Evolutionary conservation across 352 stramenopile genomes (phyloP).

Genomic region (Pythium periplocum): DNA sequence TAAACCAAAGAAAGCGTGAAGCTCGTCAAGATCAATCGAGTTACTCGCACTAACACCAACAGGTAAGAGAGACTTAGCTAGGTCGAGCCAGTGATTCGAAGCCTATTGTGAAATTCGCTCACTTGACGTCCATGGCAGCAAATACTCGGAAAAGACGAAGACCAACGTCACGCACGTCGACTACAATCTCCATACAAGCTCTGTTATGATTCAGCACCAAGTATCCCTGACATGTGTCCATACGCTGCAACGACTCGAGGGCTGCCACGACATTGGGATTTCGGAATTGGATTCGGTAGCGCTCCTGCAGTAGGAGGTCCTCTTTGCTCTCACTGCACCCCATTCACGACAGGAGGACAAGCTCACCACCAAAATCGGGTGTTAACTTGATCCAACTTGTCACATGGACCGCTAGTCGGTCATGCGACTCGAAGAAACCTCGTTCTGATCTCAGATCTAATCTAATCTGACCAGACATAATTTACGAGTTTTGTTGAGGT

Average conservation of each 20-base stretch:
- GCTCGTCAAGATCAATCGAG: conserved; percentile 49
- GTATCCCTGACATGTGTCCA: conserved; percentile 12
- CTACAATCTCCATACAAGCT: conserved; percentile 8
- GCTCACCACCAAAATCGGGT: too few relatives aligned
- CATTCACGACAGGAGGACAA: conserved; percentile 12
- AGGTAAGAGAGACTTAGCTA: too few relatives aligned
- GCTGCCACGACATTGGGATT: conserved; percentile 26
- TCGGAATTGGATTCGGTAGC: conserved; percentile 32
- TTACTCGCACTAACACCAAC: conserved; percentile 29
- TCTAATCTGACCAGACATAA: too few relatives aligned
- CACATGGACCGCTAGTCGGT: too few relatives aligned
- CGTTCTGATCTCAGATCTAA: too few relatives aligned
- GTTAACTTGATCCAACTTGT: too few relatives aligned
- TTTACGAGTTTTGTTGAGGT: too few relatives aligned
- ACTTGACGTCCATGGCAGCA: conserved; percentile 39
- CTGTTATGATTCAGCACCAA: too few relatives aligned
- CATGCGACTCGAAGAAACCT: too few relatives aligned
- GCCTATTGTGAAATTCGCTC: too few relatives aligned
- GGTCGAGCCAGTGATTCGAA: too few relatives aligned
- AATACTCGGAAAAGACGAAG: conserved; percentile 45
- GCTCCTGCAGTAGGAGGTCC: conserved; percentile 22
- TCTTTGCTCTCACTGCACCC: conserved; percentile 38
- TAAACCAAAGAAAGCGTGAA: conserved; percentile 36
- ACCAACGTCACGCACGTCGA: conserved; percentile 30
- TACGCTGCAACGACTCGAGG: conserved; percentile 27